phyloP scores from a whole-genome alignment of 305 asterid species.

The Fraxinus latifolia region DNA sequence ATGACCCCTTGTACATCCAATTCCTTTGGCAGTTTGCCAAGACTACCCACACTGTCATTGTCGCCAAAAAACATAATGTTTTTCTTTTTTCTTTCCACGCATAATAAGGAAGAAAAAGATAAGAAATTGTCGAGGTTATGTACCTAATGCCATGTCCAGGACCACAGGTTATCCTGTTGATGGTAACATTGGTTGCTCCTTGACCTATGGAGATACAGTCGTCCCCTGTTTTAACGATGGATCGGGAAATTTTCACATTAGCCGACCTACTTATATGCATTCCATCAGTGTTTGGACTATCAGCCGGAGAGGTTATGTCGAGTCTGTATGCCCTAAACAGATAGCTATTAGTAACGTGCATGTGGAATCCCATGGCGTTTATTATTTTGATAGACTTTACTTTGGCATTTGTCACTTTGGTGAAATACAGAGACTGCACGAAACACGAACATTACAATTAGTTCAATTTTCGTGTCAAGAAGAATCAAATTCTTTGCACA shows the following conservation, averaged over 20 bases:
- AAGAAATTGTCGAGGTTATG: background rate
- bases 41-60: slow-evolving; percentile 53
- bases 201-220: slow-evolving; percentile 62
- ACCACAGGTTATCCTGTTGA: slow-evolving; percentile 48
- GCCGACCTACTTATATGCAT: slow-evolving; percentile 52
- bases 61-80: background rate
- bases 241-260: slow-evolving; percentile 39
- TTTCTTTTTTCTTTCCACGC: too few species aligned
- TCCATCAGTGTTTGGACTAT: slow-evolving; percentile 63
- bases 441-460: background rate
- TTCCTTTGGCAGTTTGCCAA: slow-evolving; percentile 50
- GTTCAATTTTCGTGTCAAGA: background rate
- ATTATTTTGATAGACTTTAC: slow-evolving; percentile 36
- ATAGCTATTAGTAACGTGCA: slow-evolving; percentile 50
- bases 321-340: slow-evolving; percentile 32
- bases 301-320: slow-evolving; percentile 37
- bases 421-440: slow-evolving; percentile 46
- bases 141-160: slow-evolving; percentile 75
- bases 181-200: slow-evolving; percentile 48
- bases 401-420: slow-evolving; percentile 38
- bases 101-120: background rate
- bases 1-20: slow-evolving; percentile 50
- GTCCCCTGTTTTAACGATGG: slow-evolving; percentile 49
- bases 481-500: background rate
- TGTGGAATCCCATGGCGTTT: slow-evolving; percentile 68